Conservation (phyloP, 257 asterid genomes). For the Rehmannia glutinosa region DNA sequence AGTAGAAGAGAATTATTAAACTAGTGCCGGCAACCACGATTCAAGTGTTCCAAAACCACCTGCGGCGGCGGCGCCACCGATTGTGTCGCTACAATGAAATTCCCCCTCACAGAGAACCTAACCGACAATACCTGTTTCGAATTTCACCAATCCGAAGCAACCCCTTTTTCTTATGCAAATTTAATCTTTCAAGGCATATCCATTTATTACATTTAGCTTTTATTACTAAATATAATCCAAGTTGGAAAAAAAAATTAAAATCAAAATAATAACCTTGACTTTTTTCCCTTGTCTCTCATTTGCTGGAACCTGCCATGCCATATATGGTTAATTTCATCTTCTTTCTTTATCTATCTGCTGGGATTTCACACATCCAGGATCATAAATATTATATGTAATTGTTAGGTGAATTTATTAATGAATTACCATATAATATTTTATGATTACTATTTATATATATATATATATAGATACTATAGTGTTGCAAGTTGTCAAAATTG, state of each 20-base stretch:
- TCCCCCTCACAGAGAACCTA: constrained; percentile 17
- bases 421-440: too few relatives aligned
- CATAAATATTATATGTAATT: not conserved
- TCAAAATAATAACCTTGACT: constrained; percentile 15
- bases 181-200: constrained; percentile 9
- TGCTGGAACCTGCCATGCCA: constrained; percentile 18
- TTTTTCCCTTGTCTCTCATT: constrained; percentile 19
- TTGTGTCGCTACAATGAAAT: constrained; percentile 20
- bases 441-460: not conserved
- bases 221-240: not conserved
- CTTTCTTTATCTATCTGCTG: constrained; percentile 6
- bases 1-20: too few relatives aligned
- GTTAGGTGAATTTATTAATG: not conserved
- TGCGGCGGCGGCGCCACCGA: constrained; percentile 40
- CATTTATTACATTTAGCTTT: not conserved
- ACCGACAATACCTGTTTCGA: constrained; percentile 36
- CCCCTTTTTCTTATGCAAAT: constrained; percentile 4
- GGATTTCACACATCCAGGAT: constrained; percentile 15
- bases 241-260: constrained; percentile 1
- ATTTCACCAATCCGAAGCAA: constrained; percentile 28
- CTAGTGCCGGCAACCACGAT: not conserved
- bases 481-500: constrained; percentile 15
- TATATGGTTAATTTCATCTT: not conserved
- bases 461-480: not conserved
- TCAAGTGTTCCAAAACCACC: constrained; percentile 17